Conservation (phyloP, 2,329 filamentous ascomycete genomes). For the Fusarium sulawesiense region DNA sequence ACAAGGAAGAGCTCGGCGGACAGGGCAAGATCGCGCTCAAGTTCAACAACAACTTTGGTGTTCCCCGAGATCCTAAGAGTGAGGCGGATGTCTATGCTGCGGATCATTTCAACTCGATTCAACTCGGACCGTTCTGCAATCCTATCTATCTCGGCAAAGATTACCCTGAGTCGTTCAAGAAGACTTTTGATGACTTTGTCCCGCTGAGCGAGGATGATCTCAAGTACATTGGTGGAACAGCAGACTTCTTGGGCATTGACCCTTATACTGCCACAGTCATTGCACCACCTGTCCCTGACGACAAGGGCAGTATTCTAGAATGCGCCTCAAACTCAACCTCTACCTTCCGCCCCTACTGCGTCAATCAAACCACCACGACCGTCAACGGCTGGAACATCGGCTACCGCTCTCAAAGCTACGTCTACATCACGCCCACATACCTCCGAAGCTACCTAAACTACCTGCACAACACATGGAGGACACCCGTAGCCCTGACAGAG, state of each 20-base stretch:
- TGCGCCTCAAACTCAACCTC: constrained; percentile 61
- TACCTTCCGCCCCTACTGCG: constrained; percentile 63
- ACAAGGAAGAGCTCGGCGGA: constrained; percentile 64
- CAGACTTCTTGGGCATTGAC: constrained; percentile 68
- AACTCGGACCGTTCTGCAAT: constrained; percentile 63
- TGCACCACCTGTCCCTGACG: constrained; percentile 54
- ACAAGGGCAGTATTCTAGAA: constrained; percentile 55
- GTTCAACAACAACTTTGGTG: constrained; percentile 62
- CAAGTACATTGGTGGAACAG: constrained; percentile 60
- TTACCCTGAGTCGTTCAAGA: constrained; percentile 61
- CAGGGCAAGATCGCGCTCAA: constrained; percentile 63
- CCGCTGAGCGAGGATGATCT: constrained; percentile 62
- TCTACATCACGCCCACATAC: constrained; percentile 69
- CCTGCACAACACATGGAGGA: constrained; percentile 68
- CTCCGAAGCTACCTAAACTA: constrained; percentile 67
- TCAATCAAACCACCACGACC: constrained; percentile 59
- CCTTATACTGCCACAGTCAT: constrained; percentile 68
- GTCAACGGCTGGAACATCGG: constrained; percentile 68
- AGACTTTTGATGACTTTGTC: constrained; percentile 58
- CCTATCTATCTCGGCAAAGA: constrained; percentile 64
- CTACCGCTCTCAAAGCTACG: constrained; percentile 65
- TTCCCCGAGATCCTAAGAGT: constrained; percentile 56
- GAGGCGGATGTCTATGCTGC: constrained; percentile 58
- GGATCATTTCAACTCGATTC: constrained; percentile 60
- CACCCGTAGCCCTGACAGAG: constrained; percentile 62